Percentiles rank a stretch among this genome's conserved stretches.
Evolutionary conservation across 805 yeast species (phyloP).

Genomic region (Teunomyces atbi): DNA sequence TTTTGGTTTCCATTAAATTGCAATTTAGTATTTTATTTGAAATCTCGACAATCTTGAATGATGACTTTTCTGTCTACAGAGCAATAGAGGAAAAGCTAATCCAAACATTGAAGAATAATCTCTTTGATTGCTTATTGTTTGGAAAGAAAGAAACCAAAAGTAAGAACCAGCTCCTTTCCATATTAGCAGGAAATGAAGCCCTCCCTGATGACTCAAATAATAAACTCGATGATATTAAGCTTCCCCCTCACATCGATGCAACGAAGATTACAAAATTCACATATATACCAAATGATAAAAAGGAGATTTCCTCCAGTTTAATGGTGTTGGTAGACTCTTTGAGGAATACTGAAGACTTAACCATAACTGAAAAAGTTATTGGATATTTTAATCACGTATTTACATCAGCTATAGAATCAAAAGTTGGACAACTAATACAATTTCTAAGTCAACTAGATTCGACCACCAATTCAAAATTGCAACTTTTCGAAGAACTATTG

Average conservation of each 20-base stretch:
- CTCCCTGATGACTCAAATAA: constrained; percentile 12
- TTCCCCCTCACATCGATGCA: constrained; percentile 39
- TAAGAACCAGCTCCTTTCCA: constrained; percentile 13
- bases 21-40: constrained; percentile 25
- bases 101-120: constrained; percentile 11
- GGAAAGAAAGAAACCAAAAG: constrained; percentile 1
- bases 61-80: background rate
- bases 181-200: constrained; percentile 5
- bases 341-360: background rate
- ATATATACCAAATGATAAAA: constrained; percentile 1
- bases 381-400: constrained; percentile 16
- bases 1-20: constrained; percentile 27
- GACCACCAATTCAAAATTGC: background rate
- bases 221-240: constrained; percentile 31
- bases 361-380: constrained; percentile 1
- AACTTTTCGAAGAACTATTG: constrained; percentile 15
- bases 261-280: constrained; percentile 20
- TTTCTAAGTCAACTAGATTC: constrained; percentile 5
- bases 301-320: constrained; percentile 14
- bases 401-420: constrained; percentile 19
- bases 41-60: constrained; percentile 5
- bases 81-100: constrained; percentile 11
- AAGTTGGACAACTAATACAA: constrained; percentile 10
- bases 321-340: constrained; percentile 13
- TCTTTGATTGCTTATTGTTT: constrained; percentile 15